Base-by-base conservation (phyloP, 164 flowering plant genomes). In the Nymphaea thermarum region DNA sequence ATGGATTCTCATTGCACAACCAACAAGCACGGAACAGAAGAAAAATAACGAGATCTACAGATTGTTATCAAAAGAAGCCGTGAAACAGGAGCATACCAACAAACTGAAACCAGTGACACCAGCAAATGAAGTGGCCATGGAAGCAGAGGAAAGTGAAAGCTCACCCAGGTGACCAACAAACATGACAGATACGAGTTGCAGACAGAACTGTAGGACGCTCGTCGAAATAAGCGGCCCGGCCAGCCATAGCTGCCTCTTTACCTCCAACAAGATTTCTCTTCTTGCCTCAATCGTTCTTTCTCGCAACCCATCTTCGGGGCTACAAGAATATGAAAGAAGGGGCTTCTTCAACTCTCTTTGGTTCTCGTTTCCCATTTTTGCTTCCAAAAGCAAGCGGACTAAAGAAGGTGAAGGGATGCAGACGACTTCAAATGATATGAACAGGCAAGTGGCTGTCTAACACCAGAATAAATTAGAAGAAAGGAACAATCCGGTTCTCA, bases 81-180 rank as follows among this genome's bases (percentile, higher is more conserved):
- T 3, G 47, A 7, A 36, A 60, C 6, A 44, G 47, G 43, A 63
- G 43, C 12, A 65, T 70, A 84, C 85, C 83, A 82, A 41, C 6
- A 84, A 68, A 67, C 80, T 79, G 78, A 80, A 84, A 60, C 87
- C 85, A 17, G 82, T 79, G 60, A 81, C 82, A 0, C 79, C 71
- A 18, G 87, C 87, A 70, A 84, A 82, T 45, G 87, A 79, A 61
- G 85, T 76, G 25, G 85, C 87, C 69, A 81, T 68, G 69, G 87
- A 84, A 75, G 87, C 87, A 72, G 82, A 53, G 17, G 87, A 80
- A 44, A 84, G 84, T 62, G 82, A 64, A 7, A 84, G 76, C 72
- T 79, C 80, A 3, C 84, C 85, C 7, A 83, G 77, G 67, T 82
- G 87, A 6, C 85, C 87, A 6, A 80, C 83, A 64, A 80, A 79